Evolutionary conservation across 2,329 filamentous ascomycete genomes (phyloP).

Genomic region (Colletotrichum noveboracense): DNA sequence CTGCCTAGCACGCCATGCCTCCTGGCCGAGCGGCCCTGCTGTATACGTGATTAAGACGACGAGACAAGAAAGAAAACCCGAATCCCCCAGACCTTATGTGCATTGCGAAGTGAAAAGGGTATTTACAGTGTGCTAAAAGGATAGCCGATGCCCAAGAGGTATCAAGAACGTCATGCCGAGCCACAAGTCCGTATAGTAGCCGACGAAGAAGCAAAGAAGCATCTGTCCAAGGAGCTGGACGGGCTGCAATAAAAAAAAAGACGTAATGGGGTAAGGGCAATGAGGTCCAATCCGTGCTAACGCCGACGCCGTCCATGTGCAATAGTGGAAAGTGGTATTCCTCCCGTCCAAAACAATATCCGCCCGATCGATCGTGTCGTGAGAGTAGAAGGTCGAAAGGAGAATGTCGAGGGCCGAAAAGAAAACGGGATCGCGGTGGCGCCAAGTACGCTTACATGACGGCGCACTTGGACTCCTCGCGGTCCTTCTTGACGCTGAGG

Average conservation of each 20-base stretch:
- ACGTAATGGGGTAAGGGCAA: conserved; percentile 1
- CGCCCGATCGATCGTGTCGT: conserved; percentile 8
- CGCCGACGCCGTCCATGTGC: conserved; percentile 21
- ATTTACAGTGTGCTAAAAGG: conserved; percentile 17
- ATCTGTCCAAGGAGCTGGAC: conserved; percentile 10
- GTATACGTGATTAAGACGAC: neutral
- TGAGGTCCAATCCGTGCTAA: conserved; percentile 13
- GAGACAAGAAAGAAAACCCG: neutral
- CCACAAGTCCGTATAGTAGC: conserved; percentile 4
- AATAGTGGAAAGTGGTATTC: neutral
- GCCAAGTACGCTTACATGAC: conserved; percentile 56
- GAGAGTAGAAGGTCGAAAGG: neutral
- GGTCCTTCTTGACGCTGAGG: conserved; percentile 72
- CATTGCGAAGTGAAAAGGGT: conserved; percentile 12
- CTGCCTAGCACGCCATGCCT: neutral
- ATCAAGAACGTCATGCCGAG: conserved; percentile 13
- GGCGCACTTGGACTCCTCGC: conserved; percentile 65
- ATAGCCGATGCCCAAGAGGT: conserved; percentile 13
- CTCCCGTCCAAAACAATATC: conserved; percentile 5
- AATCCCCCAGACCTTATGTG: neutral
- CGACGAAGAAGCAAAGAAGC: neutral
- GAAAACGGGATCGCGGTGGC: neutral
- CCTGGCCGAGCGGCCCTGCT: neutral
- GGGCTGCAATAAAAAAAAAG: conserved; percentile 17
- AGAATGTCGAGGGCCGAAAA: neutral